Conservation (phyloP, 2,329 filamentous ascomycete species). For the Colletotrichum orbiculare region DNA sequence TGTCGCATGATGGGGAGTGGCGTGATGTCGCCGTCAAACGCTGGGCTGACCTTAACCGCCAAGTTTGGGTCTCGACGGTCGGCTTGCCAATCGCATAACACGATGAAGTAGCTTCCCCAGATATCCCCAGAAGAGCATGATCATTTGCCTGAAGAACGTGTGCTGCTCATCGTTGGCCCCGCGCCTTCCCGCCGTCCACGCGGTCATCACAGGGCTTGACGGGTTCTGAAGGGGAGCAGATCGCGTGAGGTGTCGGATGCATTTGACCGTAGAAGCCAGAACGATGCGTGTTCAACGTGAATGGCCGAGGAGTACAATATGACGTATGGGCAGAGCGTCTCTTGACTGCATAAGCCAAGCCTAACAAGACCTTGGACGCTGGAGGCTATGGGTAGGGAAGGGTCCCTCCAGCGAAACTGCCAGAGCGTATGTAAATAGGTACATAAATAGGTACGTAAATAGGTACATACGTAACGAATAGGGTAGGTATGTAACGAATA, state of each 20-base stretch:
- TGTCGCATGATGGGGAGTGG: constrained; percentile 31
- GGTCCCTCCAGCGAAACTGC: too few relatives aligned
- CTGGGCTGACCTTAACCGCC: constrained; percentile 30
- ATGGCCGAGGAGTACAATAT: too few relatives aligned
- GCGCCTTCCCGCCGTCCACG: constrained; percentile 5
- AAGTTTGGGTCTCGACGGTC: constrained; percentile 22
- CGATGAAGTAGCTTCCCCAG: constrained; percentile 13
- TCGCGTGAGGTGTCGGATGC: not conserved
- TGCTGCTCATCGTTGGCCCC: constrained; percentile 9
- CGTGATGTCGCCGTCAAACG: constrained; percentile 34
- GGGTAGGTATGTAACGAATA: too few relatives aligned
- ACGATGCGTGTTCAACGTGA: too few relatives aligned
- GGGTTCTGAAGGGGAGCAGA: not conserved
- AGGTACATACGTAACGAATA: too few relatives aligned
- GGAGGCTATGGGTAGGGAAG: too few relatives aligned
- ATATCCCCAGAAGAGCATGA: constrained; percentile 25
- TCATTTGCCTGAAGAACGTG: constrained; percentile 1
- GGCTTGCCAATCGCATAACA: constrained; percentile 12
- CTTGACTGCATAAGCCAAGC: too few relatives aligned
- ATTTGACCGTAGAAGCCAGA: too few relatives aligned
- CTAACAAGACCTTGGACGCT: too few relatives aligned
- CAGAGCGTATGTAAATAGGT: too few relatives aligned
- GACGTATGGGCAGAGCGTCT: too few relatives aligned
- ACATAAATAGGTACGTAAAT: too few relatives aligned
- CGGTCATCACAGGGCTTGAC: not conserved